Percentiles rank a stretch among this genome's conserved stretches.
Evolutionary conservation across 202 grass and related monocot species (phyloP).

Genomic region (Saccharum hybrid): DNA sequence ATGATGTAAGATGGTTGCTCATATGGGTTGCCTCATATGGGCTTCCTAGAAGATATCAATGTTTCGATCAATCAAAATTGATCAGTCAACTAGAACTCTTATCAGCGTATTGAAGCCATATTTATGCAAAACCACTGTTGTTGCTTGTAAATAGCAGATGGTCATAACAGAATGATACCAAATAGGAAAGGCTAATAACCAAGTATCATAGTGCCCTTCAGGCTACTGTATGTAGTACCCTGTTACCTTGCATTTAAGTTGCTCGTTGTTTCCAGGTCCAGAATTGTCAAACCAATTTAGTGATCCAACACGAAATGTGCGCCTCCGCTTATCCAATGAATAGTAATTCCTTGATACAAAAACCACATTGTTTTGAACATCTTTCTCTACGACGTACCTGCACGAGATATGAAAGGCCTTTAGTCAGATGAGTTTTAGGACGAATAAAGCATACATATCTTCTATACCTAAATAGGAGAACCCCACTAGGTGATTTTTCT

Average conservation of each 20-base stretch:
- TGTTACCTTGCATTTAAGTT: conserved; percentile 84
- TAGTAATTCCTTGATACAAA: conserved; percentile 96
- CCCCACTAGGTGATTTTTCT: too few relatives aligned
- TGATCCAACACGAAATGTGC: conserved; percentile 74
- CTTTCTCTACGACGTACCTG: conserved; percentile 96
- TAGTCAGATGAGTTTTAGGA: conserved; percentile 11
- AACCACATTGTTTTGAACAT: conserved; percentile 86
- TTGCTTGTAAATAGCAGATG: neutral
- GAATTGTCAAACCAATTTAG: conserved; percentile 76
- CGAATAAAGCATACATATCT: conserved; percentile 1
- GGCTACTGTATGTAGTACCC: neutral
- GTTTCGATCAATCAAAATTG: neutral
- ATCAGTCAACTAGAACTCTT: neutral
- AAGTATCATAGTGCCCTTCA: neutral
- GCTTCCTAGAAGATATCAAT: neutral
- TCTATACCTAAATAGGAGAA: too few relatives aligned
- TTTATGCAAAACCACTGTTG: neutral
- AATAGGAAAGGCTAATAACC: conserved; percentile 5
- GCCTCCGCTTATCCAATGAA: conserved; percentile 82
- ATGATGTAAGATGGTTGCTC: too few relatives aligned
- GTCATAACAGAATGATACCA: conserved; percentile 1
- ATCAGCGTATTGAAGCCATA: neutral
- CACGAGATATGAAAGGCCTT: conserved; percentile 10
- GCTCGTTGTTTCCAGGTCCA: conserved; percentile 50
- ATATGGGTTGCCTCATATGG: too few relatives aligned